These are phyloP conservation scores for Aspergillus felis DNA, from an alignment of 2,329 filamentous ascomycete species.

Conservation along the genomic window DNA sequence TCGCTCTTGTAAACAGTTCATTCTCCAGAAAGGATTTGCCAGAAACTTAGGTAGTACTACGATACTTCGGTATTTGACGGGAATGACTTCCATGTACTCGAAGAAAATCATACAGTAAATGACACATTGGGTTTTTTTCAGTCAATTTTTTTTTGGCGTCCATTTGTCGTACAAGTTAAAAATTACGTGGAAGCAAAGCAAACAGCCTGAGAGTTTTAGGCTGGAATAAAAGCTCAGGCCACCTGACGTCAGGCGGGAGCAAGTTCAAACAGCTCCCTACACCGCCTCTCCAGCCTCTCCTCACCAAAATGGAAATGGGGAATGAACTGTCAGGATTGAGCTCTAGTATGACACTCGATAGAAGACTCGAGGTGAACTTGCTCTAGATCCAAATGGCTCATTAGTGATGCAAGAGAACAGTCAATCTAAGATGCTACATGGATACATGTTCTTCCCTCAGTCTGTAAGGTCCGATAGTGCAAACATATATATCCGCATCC, in stretches of 20 bases:
- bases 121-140: background rate
- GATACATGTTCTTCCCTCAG: background rate
- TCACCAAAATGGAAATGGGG: background rate
- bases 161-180: background rate
- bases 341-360: background rate
- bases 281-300: conserved; percentile 14
- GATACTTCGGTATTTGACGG: background rate
- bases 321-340: background rate
- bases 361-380: background rate
- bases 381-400: background rate
- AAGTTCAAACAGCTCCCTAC: conserved; percentile 4
- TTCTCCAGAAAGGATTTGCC: background rate
- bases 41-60: background rate
- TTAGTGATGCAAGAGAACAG: background rate
- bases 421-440: background rate
- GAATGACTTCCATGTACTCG: background rate
- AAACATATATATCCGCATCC: background rate
- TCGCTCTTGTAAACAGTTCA: background rate
- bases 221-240: conserved; percentile 8
- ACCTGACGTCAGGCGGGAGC: conserved; percentile 17
- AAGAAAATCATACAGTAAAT: background rate
- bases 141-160: background rate
- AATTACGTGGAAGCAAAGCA: background rate
- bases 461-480: background rate
- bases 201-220: background rate